Evolutionary conservation across 345 rosid species (phyloP), one percentile per base, ranked within the genome.

Genomic region (Cochlearia excelsa): DNA sequence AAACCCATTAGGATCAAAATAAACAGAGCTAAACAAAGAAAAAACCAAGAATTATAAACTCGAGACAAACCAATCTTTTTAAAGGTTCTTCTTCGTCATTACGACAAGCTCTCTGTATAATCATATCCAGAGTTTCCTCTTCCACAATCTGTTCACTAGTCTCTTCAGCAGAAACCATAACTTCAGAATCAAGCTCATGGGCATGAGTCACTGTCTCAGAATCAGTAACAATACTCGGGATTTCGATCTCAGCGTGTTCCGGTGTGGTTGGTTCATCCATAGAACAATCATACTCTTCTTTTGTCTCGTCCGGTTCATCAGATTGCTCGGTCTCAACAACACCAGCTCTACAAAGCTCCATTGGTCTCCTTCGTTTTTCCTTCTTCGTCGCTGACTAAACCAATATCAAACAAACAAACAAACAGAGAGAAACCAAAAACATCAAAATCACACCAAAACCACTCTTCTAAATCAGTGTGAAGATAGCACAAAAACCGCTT

Each of bases 301-400:
- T 51, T 43, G 59, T 54, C 58, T 49, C 51, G 51, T 61, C 61
- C 10, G 61, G 49, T 60, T 70, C 67, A 44, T 56, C 69, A 30
- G 64, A 30, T 7, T 61, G 70, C 27, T 67, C 73, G 71, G 66
- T 54, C 23, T 16, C 0, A 54, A 59, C 70, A 37, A 86, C 65
- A 65, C 87, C 91, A 47, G 80, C 88, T 77, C 75, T 83, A 8
- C 69, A 79, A 68, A 82, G 76, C 47, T 81, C 83, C 44, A 83
- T 66, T 33, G 80, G 76, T 76, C 71, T 81, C 65, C 78, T 69
- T 38, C 81, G 85, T 63, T 83, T 82, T 61, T 86, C 93, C 59
- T 56, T 68, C 72, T 61, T 66, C 28, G 96, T 82, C 60, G 79
- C 83, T 26, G 63, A 78, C 98, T 92, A 55, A 52, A 57, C 28